Evolutionary conservation across 2,329 filamentous ascomycete genomes (phyloP).

Genomic region (Fusarium sp.): DNA sequence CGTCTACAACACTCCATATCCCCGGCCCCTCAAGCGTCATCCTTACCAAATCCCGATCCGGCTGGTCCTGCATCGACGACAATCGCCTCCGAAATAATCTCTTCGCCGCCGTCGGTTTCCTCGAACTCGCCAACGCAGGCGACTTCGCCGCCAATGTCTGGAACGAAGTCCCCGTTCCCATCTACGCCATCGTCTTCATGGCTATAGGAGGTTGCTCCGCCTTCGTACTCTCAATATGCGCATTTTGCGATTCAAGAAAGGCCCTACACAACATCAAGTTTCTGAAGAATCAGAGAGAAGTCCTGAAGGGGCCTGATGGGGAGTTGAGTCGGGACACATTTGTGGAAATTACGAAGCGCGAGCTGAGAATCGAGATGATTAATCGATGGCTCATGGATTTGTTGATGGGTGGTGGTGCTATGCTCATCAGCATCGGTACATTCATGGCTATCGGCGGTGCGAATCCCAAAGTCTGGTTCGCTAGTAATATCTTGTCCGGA

Average conservation of each 20-base stretch:
- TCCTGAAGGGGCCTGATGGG: constrained; percentile 45
- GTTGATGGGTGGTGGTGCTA: constrained; percentile 60
- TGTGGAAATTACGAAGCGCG: constrained; percentile 58
- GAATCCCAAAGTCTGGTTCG: constrained; percentile 54
- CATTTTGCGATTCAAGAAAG: constrained; percentile 56
- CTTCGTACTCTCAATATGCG: constrained; percentile 57
- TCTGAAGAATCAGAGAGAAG: constrained; percentile 54
- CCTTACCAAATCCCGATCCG: constrained; percentile 18
- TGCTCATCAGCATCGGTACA: constrained; percentile 63
- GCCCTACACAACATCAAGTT: constrained; percentile 60
- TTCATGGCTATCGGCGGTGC: constrained; percentile 65
- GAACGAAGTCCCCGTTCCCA: constrained; percentile 63
- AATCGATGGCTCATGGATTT: constrained; percentile 64
- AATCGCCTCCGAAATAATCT: constrained; percentile 47
- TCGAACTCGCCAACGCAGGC: constrained; percentile 66
- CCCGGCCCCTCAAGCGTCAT: constrained; percentile 25
- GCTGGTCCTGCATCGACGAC: constrained; percentile 24
- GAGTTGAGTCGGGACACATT: constrained; percentile 49
- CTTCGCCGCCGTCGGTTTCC: constrained; percentile 56
- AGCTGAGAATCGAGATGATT: constrained; percentile 62
- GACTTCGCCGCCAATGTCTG: constrained; percentile 69
- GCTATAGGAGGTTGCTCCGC: constrained; percentile 62
- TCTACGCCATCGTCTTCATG: constrained; percentile 62
- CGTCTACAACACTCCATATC: background rate
- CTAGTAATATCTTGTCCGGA: constrained; percentile 65